Base-by-base conservation (phyloP, 2,329 filamentous ascomycete species). In the Calonectria montana region DNA sequence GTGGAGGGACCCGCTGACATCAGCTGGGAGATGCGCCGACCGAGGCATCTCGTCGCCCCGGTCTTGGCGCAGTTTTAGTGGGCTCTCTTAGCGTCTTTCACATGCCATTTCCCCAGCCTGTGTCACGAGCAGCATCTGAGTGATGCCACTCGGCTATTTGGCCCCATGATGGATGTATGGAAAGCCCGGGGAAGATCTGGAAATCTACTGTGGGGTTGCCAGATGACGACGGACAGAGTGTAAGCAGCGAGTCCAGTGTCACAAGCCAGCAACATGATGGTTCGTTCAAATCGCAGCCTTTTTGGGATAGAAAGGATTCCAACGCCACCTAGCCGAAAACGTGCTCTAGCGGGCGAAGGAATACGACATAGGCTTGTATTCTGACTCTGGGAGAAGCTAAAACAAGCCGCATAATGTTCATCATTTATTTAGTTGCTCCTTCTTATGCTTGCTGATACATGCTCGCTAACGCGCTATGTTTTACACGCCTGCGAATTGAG, bases 1-100 rank as follows among this genome's bases (percentile, higher is more conserved):
- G 43, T 62, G 65, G 45, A 72, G 73, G 67, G 75, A 73, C 73
- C 75, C 77, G 76, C 77, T 77, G 76, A 78, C 70, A 71, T 79
- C 76, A 78, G 76, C 70, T 73, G 67, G 71, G 61, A 57, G 71
- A 70, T 66, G 53, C 64, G 55, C 65, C 73, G 80, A 77, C 79
- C 81, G 81, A 82, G 81, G 81, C 81, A 82, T 79, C 78, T 80
- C 69, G 70, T 69, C 62, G 76, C 74, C 73, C 73, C 61, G 71
- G 76, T 59, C 73, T 75, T 75, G 74, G 77, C 76, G 41, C 61
- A 29, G 31, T 53, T 45, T 59, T 53, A 63, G 63, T 69, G 65
- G 47, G 47, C 47, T 41, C 61, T 67, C 71, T 62, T 75, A 76
- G 80, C 73, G 79, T 62, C 73, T 78, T 79, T 82, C 80, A 82